Percentiles rank a stretch among this genome's conserved stretches.
These are phyloP conservation scores for Neoboletus brunneissimus DNA, from an alignment of 768 basidiomycete species.

Conservation along the genomic window DNA sequence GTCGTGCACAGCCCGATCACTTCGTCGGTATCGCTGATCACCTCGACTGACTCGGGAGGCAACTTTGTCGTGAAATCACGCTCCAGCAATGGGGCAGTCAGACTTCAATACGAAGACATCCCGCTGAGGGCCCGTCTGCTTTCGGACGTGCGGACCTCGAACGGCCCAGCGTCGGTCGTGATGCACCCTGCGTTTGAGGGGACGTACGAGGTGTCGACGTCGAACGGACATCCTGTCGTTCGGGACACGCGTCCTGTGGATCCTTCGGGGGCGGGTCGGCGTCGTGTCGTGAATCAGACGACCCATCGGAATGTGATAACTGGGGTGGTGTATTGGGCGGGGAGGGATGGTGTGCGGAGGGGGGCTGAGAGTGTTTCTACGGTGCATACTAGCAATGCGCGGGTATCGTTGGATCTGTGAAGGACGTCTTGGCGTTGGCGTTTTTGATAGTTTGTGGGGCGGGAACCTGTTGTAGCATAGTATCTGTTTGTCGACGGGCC, in stretches of 20 bases:
- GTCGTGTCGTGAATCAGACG: slow-evolving; percentile 20
- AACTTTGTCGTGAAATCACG: slow-evolving; percentile 32
- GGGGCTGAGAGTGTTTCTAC: not conserved
- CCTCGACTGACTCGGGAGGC: slow-evolving; percentile 24
- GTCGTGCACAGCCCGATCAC: slow-evolving; percentile 15
- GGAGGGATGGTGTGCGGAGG: not conserved
- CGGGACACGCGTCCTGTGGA: slow-evolving; percentile 19
- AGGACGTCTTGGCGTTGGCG: not conserved
- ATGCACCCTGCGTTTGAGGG: slow-evolving; percentile 43
- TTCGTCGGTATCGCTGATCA: slow-evolving; percentile 26
- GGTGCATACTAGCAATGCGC: slow-evolving; percentile 24
- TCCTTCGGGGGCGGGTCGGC: slow-evolving; percentile 33
- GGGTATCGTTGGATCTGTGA: slow-evolving; percentile 22
- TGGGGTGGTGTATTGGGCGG: slow-evolving; percentile 22
- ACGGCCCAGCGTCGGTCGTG: slow-evolving; percentile 22
- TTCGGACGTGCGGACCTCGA: slow-evolving; percentile 35
- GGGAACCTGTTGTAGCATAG: no score
- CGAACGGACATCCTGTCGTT: slow-evolving; percentile 11
- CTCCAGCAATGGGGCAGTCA: slow-evolving; percentile 35
- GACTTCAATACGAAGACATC: slow-evolving; percentile 25
- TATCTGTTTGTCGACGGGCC: not conserved
- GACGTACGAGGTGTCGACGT: slow-evolving; percentile 31
- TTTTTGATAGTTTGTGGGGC: no score
- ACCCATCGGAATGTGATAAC: not conserved
- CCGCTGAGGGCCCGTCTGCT: slow-evolving; percentile 34